Base-by-base conservation (phyloP, 1,284 basidiomycete species). In the Stygiomarasmius scandens region DNA sequence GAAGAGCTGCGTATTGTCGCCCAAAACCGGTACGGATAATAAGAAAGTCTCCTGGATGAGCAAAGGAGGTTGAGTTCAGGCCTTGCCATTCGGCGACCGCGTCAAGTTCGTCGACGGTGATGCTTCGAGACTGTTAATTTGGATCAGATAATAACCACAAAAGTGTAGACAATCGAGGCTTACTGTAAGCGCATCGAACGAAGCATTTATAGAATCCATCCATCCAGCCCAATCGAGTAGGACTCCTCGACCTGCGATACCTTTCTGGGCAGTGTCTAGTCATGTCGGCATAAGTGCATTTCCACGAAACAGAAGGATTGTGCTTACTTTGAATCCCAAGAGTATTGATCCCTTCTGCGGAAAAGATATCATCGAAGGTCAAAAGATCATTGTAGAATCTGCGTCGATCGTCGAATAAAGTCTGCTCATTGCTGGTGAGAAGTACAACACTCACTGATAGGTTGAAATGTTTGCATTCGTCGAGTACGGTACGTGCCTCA, bases 371-470 rank as follows among this genome's bases (percentile, higher is more conserved):
- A 5, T 54, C 54, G 27, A 61, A 61, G 14, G 54, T 55, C 4
- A 58, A 24, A 22, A 61, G 44, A 5, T 61, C 51, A 34, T 61
- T 61, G 20, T 61, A 61, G 41, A 61, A 61, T 56, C 60, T 59
- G 27, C 9, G n/a, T n/a, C n/a, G n/a, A n/a, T n/a, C n/a, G n/a
- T n/a, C n/a, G n/a, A n/a, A n/a, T n/a, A n/a, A n/a, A n/a, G n/a
- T n/a, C n/a, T n/a, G n/a, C n/a, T n/a, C n/a, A n/a, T n/a, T n/a
- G n/a, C n/a, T n/a, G n/a, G n/a, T n/a, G n/a, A n/a, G n/a, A n/a
- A n/a, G n/a, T n/a, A n/a, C n/a, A n/a, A n/a, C n/a, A 51, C 56
- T 0, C 22, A 61, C 60, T 58, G 57, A 41, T 58, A 61, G 1
- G 60, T 56, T 3, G 49, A 41, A 19, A 54, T 51, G 0, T 36